A percentile compares a stretch with the other conserved stretches of the same genome.
Conservation (phyloP, 768 basidiomycete genomes). For the Pisolithus marmoratus region DNA sequence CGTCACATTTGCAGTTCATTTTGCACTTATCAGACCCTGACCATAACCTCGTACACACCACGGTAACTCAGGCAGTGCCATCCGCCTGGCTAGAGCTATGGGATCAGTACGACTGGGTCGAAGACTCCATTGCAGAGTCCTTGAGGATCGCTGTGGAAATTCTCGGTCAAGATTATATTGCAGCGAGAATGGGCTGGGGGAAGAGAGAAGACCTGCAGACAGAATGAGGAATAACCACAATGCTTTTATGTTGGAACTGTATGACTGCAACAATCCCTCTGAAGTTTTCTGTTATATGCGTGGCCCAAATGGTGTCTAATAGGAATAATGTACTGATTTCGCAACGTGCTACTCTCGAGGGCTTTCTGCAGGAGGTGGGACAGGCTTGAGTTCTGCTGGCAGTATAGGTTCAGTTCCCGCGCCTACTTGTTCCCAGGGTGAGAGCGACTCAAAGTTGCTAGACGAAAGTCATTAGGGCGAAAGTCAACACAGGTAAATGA, state of each 20-base stretch:
- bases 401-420: constrained; percentile 46
- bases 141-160: constrained; percentile 83
- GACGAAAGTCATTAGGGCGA: background rate
- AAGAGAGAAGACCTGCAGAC: constrained; percentile 21
- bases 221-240: constrained; percentile 4
- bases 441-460: constrained; percentile 90
- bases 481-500: background rate
- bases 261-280: constrained; percentile 1
- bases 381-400: constrained; percentile 71
- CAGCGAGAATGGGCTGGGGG: constrained; percentile 80
- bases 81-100: constrained; percentile 83
- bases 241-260: constrained; percentile 7
- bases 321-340: background rate
- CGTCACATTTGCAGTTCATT: constrained; percentile 54
- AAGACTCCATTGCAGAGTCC: constrained; percentile 86
- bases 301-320: constrained; percentile 5
- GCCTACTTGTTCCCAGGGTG: constrained; percentile 96
- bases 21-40: constrained; percentile 67
- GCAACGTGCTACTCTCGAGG: constrained; percentile 53
- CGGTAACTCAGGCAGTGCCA: constrained; percentile 80
- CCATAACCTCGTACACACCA: constrained; percentile 71
- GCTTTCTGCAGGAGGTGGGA: constrained; percentile 74
- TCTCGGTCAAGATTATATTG: constrained; percentile 88
- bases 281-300: constrained; percentile 7
- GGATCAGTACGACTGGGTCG: constrained; percentile 95